Evolutionary conservation across 192 early-diverging fungal genomes (phyloP), one percentile per base, ranked within the genome.

Genomic region (Jimgerdemannia flammicorona): DNA sequence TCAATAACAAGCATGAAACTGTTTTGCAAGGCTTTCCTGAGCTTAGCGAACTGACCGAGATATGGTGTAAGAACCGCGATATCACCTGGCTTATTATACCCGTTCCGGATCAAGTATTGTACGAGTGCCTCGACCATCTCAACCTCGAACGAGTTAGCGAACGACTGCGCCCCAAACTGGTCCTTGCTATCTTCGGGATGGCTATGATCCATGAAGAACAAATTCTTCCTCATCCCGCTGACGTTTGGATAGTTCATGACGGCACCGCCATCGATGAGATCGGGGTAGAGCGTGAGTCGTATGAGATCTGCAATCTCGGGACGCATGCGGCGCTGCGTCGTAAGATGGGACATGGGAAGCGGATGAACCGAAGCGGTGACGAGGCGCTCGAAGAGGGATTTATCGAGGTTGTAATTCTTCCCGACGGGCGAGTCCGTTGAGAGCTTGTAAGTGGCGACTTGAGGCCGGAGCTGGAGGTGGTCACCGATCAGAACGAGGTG

Each of bases 11-110:
- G 67, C 43, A 66, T 59, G 49, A 59, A 59, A 14, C 49, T 59
- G 8, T 14, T 77, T 1, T 79, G 78, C 10, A 89, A 64, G 7
- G 63, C 77, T 9, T 81, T 73, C n/a, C 64, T 18, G 10, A 89
- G 82, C 43, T 72, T 75, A 6, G 75, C 67, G 9, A 83, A 81
- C 42, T 89, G 88, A 18, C 85, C 85, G 66, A 85, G 77, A 43
- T 89, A 89, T 85, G 87, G 87, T 43, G 84, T 85, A 66, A 89
- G 73, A 19, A 89, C 85, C 0, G 88, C 86, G 63, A 89, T 89
- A 29, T 86, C 84, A 0, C 76, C 80, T 0, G 76, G 78, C 40
- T 79, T 66, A 64, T 87, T 85, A 14, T 59, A 59, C 20, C 88
- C 88, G 72, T 87, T 85, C 40, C 81, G 75, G 59, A 89, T 78